A percentile compares a stretch with the other conserved stretches of the same genome.
Evolutionary conservation across 2,329 filamentous ascomycete genomes (phyloP).

Genomic region (Bipolaris zeicola): DNA sequence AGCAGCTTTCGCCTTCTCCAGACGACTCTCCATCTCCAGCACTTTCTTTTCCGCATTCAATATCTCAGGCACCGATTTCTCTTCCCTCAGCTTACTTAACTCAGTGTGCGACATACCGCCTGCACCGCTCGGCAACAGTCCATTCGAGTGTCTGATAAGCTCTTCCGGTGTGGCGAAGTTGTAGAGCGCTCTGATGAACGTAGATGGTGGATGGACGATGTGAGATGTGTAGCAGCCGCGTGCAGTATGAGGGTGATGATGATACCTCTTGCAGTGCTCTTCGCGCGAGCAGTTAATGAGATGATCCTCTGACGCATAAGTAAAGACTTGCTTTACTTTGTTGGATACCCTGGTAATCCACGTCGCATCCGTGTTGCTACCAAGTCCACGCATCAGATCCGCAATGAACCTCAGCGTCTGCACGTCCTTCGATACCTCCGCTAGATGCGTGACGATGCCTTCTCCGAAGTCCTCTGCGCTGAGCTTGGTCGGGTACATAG

Average conservation of each 20-base stretch:
- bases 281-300: neutral
- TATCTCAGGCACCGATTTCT: constrained; percentile 2
- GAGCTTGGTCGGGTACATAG: neutral
- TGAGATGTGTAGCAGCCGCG: neutral
- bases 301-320: neutral
- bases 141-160: neutral
- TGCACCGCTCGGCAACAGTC: neutral
- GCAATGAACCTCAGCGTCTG: neutral
- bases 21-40: constrained; percentile 6
- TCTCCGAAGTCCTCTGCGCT: neutral
- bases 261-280: neutral
- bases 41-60: constrained; percentile 12
- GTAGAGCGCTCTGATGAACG: constrained; percentile 1
- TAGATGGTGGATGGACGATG: neutral
- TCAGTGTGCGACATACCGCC: neutral
- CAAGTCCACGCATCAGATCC: neutral
- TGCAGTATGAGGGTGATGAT: neutral
- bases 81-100: neutral
- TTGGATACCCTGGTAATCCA: neutral
- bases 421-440: neutral
- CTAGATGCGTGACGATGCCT: neutral
- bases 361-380: neutral
- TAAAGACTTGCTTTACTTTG: neutral
- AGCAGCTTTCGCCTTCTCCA: constrained; percentile 4
- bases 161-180: neutral